Percentiles rank a stretch among this genome's conserved stretches.
Evolutionary conservation across 169 alveolate genomes (phyloP).

Genomic region (Perkinsus marinus): DNA sequence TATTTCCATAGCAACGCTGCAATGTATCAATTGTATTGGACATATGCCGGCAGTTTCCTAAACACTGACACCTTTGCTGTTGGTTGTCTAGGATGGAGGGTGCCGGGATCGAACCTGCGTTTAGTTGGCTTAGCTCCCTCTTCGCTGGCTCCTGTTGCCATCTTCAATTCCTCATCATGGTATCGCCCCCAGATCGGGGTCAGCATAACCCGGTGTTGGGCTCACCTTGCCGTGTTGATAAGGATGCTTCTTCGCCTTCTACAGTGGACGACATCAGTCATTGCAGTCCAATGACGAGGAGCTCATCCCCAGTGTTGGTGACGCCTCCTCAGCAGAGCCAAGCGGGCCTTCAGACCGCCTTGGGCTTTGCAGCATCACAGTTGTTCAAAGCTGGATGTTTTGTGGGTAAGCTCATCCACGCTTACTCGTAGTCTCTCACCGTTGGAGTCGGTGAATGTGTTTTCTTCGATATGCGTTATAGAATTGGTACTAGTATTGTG

Average conservation of each 20-base stretch:
- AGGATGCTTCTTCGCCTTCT: too few relatives aligned
- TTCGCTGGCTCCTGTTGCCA: neutral
- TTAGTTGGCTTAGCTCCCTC: neutral
- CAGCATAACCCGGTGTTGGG: neutral
- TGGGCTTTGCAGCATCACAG: neutral
- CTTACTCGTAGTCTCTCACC: too few relatives aligned
- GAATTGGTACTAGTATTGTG: too few relatives aligned
- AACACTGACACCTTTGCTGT: neutral
- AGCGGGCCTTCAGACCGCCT: neutral
- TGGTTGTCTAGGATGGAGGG: neutral
- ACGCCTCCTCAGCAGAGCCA: neutral
- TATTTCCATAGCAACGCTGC: too few relatives aligned
- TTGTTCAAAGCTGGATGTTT: neutral
- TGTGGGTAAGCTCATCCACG: neutral
- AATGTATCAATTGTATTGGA: neutral
- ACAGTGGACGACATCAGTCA: too few relatives aligned
- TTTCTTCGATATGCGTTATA: too few relatives aligned
- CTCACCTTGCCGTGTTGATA: neutral
- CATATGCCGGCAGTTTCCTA: neutral
- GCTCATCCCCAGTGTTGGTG: neutral
- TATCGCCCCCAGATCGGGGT: neutral
- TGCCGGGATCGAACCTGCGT: too few relatives aligned
- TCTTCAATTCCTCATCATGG: neutral
- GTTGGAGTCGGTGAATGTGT: too few relatives aligned
- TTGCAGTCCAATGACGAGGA: neutral